Evolutionary conservation across 106 monocot genomes (phyloP), one percentile per base, ranked within the genome.

Genomic region (Allium cepa): DNA sequence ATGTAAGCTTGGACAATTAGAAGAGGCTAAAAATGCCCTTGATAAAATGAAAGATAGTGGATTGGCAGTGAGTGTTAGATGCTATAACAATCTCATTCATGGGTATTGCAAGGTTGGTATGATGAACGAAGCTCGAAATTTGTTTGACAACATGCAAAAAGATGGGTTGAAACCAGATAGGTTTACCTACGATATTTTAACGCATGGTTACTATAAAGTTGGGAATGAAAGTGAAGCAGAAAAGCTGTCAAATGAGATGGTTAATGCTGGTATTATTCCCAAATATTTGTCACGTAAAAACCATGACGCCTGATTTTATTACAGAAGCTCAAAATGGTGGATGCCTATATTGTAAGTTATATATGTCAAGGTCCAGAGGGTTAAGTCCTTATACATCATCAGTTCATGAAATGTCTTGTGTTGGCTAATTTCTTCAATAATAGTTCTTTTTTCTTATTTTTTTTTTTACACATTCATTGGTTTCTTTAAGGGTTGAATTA

Each of bases 151-250:
- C 69, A 96, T 96, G 91, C 57, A 50, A 48, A 47, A 63, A 50
- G 69, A 51, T 67, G 79, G 77, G 47, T 59, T 96, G 60, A 53
- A 64, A 14, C 95, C 95, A 68, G 91, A 91, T 75, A 91, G 87
- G 64, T 36, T 88, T 17, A 95, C 95, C 26, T 96, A 86, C 79
- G 91, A 91, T 71, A 76, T 72, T 27, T 67, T 96, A 71, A 88
- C 91, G 73, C 69, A 76, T 66, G 95, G 88, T 11, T 86, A 86
- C 60, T 81, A 75, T 60, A 82, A 78, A 66, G 47, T 53, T 14
- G 83, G 84, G 47, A 78, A 88, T 28, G 71, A 69, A 18, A 73
- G 73, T 56, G 69, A 78, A 70, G 91, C 91, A 46, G 58, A 60
- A 55, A 72, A 80, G 26, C 76, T 86, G 75, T 63, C 88, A 7